Evolutionary conservation across 805 yeast genomes (phyloP), one percentile per base, ranked within the genome.

Genomic region (Jamesozyma jinghongensis): DNA sequence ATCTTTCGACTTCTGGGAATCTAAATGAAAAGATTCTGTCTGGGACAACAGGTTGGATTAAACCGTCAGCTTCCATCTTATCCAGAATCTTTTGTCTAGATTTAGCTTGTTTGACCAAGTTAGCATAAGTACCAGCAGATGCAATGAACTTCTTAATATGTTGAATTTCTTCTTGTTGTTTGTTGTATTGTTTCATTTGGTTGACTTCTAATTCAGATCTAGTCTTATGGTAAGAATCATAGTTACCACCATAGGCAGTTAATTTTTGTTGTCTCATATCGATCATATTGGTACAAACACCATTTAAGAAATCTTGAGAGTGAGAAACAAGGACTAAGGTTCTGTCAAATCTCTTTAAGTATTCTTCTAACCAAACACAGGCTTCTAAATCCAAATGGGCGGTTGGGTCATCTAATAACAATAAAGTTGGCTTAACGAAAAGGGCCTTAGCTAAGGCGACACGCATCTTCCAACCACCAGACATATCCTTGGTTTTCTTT

Each of bases 391-490:
- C 98, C 77, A 92, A 85, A 70, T 92, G 98, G 40, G 98, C 98
- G 51, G 98, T 92, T 57, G 98, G 98, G 68, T 92, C 98, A 72
- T 92, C 98, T 65, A 92, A 78, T 56, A 92, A 71, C 60, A 92
- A 73, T 54, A 92, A 70, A 38, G 97, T 88, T 61, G 98, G 98
- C 73, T 92, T 90, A 52, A 92, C 97, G 73, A 92, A 92, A 55
- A 92, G 74, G 25, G 98, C 98, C 69, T 92, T 92, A 46, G 96
- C 95, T 48, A 92, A 74, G 34, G 98, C 97, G 47, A 92, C 98
- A 71, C 98, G 86, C 98, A 92, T 92, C 74, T 87, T 87, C 98
- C 98, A 92, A 65, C 98, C 98, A 77, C 98, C 98, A 61, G 97
- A 86, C 98, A 92, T 92, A 62, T 92, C 97, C 68, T 86, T 88